Base-by-base conservation (phyloP, 1,284 basidiomycete genomes). In the Schizopora paradoxa region DNA sequence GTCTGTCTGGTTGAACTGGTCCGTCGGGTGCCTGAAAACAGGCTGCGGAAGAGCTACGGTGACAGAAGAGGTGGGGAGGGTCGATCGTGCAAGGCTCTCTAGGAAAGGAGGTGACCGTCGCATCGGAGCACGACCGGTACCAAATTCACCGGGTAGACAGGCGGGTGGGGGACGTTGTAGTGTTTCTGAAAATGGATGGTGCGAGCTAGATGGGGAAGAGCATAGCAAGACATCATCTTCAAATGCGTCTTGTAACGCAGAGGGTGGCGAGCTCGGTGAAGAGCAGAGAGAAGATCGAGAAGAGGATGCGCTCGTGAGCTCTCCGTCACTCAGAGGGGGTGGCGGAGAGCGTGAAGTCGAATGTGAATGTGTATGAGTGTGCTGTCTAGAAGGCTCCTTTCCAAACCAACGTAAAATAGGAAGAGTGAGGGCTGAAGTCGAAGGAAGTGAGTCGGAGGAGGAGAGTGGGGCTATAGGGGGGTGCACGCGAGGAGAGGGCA, bases 1-100 rank as follows among this genome's bases (percentile, higher is more conserved):
- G 19, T 14, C 23, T 27, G 21, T n/a, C 18, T 6, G 23, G 28
- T 49, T 31, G 32, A n/a, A 26, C 21, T 29, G 53, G 52, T 62
- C 58, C 10, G 72, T 72, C 5, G 62, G 54, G 38, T 65, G 58
- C 6, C 59, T 50, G 49, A 54, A 41, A 22, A 46, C 31, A 27
- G 33, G 34, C 42, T 36, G 18, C 55, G 55, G 1, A 61, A 55
- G 16, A 63, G 51, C 36, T 33, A 19, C 45, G 0, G 72, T 68
- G 6, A 86, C 61, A 1, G 78, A 78, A 1, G 82, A 67, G 13
- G 77, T 82, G 14, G 86, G 83, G 31, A 84, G 69, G 0, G 82
- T 78, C 1, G 76, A 69, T 39, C 80, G 74, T 6, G 81, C 71
- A 38, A 86, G 73, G 54, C 63, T 70, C 53, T 77, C 75, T 51